These are phyloP conservation scores for Rosa rugosa DNA, from an alignment of 306 rosid species.

Conservation along the genomic window DNA sequence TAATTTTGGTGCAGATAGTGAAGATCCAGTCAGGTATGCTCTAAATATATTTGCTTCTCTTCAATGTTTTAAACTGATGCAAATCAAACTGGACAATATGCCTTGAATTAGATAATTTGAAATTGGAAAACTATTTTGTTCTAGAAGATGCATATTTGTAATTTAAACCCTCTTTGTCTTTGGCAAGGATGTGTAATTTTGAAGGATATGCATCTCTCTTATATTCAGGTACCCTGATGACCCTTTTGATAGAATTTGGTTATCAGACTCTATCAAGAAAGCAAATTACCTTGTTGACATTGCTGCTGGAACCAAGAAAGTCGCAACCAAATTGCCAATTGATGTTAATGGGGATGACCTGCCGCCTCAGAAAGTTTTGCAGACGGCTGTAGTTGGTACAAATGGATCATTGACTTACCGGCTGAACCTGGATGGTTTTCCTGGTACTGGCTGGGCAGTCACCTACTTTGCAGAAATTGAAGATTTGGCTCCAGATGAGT, in stretches of 20 bases:
- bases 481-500: slow-evolving; percentile 57
- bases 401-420: slow-evolving; percentile 87
- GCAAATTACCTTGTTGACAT: slow-evolving; percentile 94
- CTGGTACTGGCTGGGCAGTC: slow-evolving; percentile 79
- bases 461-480: slow-evolving; percentile 95
- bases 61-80: neutral
- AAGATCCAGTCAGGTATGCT: slow-evolving; percentile 71
- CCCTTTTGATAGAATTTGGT: slow-evolving; percentile 94
- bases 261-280: slow-evolving; percentile 85
- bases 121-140: neutral
- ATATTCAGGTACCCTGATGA: slow-evolving; percentile 90
- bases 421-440: slow-evolving; percentile 89
- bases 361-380: slow-evolving; percentile 93
- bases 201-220: slow-evolving; percentile 16
- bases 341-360: slow-evolving; percentile 57
- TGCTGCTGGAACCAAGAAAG: slow-evolving; percentile 78
- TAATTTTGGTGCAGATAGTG: slow-evolving; percentile 85
- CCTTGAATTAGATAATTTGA: neutral
- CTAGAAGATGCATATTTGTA: neutral
- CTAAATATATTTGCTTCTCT: slow-evolving; percentile 9
- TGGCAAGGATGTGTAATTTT: neutral
- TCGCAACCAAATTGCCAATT: slow-evolving; percentile 70
- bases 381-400: slow-evolving; percentile 90
- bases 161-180: neutral
- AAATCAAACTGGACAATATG: neutral